These are phyloP conservation scores for Populus tomentosa DNA, from an alignment of 441 rosid species.

Conservation along the genomic window DNA sequence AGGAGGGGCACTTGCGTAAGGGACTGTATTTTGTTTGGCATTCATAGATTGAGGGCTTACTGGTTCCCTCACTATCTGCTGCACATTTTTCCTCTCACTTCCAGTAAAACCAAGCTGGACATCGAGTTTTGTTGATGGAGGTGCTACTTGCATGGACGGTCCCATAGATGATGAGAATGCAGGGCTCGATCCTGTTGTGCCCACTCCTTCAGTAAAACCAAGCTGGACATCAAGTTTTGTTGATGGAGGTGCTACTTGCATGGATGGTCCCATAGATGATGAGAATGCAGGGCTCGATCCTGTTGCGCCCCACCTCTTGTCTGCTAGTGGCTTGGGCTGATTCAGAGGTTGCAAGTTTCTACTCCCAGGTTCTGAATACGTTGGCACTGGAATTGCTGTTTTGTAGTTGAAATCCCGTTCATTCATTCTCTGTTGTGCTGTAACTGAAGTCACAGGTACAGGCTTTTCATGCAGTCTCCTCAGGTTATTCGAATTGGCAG, in stretches of 20 bases:
- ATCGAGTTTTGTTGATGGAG: too few relatives aligned
- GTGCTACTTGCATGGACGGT: too few relatives aligned
- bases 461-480: slow-evolving; percentile 25
- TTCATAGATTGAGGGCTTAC: slow-evolving; percentile 30
- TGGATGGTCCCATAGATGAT: too few relatives aligned
- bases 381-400: too few relatives aligned
- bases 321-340: slow-evolving; percentile 24
- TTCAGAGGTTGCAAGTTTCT: slow-evolving; percentile 23
- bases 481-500: slow-evolving; percentile 32
- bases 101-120: background rate
- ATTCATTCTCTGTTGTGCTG: slow-evolving; percentile 25
- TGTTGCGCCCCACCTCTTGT: slow-evolving; percentile 29
- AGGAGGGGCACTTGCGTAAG: slow-evolving; percentile 21
- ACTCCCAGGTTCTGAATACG: slow-evolving; percentile 27
- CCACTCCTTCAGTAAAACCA: too few relatives aligned
- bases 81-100: slow-evolving; percentile 26
- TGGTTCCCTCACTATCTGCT: slow-evolving; percentile 36
- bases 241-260: too few relatives aligned
- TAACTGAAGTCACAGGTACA: slow-evolving; percentile 7
- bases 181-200: too few relatives aligned
- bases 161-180: too few relatives aligned
- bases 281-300: slow-evolving; percentile 21
- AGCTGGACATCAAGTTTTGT: too few relatives aligned
- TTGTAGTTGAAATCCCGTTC: too few relatives aligned
- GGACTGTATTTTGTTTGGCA: slow-evolving; percentile 24